Base-by-base conservation (phyloP, 1,284 basidiomycete species). In the Lentinula novae-zelandiae region DNA sequence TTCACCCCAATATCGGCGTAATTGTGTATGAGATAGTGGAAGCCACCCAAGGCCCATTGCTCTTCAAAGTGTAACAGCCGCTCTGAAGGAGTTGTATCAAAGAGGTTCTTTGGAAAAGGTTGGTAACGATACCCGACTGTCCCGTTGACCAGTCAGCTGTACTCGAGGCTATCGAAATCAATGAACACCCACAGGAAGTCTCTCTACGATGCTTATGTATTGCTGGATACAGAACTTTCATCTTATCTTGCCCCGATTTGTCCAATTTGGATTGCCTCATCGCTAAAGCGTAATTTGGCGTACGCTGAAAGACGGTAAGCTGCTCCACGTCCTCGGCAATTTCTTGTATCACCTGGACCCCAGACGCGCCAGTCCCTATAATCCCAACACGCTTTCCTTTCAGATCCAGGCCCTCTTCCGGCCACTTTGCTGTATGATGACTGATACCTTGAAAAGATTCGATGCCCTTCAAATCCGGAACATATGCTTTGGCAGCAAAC, bases 301-400 rank as follows among this genome's bases (percentile, higher is more conserved):
- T 69, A 22, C 69, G 69, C 50, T 71, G 70, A 58, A 71, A 71
- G 17, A 70, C 66, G 3, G 68, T 69, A 39, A 71, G 64, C 49
- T 70, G 68, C 3, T 61, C 38, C 5, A 65, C 68, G 1, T 63
- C 44, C 2, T 62, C 62, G 2, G 64, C 70, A 6, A 57, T 55
- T 55, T 66, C 68, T 53, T 71, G 69, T 39, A 70, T 65, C 12
- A 70, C 40, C 60, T 53, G 70, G 9, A 71, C 68, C 10, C 68
- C 69, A 33, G 66, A 69, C 1, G 70, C 68, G 1, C 70, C 70
- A 1, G 69, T 71, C 9, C 70, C 70, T 22, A 71, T 65, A 12
- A 71, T 64, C 7, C 66, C 70, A 2, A 71, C 57, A 2, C 66
- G 64, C 54, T 69, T 70, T 5, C 67, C 67, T 5, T 63, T 22